Conservation (phyloP, 2,329 filamentous ascomycete genomes). For the Neophaeococcomyces mojaviensis region DNA sequence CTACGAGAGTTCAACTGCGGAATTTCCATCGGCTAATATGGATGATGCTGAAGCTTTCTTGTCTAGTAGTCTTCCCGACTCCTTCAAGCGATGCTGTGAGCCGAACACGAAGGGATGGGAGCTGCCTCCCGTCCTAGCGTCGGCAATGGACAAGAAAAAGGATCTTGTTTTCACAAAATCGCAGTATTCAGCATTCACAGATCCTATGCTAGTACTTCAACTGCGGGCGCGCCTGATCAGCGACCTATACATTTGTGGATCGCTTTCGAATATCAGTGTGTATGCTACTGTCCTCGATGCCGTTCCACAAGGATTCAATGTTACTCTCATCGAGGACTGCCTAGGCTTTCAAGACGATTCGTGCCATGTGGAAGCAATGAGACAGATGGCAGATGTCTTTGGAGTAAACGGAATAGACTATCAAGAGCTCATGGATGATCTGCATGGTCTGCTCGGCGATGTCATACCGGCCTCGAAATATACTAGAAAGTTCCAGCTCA, state of each 20-base stretch:
- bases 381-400: constrained; percentile 64
- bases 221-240: constrained; percentile 81
- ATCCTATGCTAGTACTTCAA: constrained; percentile 64
- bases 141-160: constrained; percentile 41
- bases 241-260: constrained; percentile 81
- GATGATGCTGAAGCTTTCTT: constrained; percentile 39
- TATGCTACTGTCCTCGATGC: constrained; percentile 89
- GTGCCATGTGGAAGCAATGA: constrained; percentile 64
- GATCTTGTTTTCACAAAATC: constrained; percentile 60
- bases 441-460: constrained; percentile 36
- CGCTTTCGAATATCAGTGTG: constrained; percentile 77
- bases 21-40: constrained; percentile 11
- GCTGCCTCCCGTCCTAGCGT: constrained; percentile 43
- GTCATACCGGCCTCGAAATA: constrained; percentile 23
- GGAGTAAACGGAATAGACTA: constrained; percentile 61
- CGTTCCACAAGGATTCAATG: constrained; percentile 75
- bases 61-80: constrained; percentile 20
- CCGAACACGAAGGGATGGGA: constrained; percentile 38
- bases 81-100: constrained; percentile 32
- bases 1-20: neutral
- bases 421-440: constrained; percentile 49
- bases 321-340: constrained; percentile 82
- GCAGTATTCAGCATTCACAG: constrained; percentile 80
- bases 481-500: constrained; percentile 19
- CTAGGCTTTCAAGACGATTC: constrained; percentile 67